These are phyloP conservation scores for Veloporphyrellus conicus DNA, from an alignment of 1,284 basidiomycete species.

Conservation along the genomic window DNA sequence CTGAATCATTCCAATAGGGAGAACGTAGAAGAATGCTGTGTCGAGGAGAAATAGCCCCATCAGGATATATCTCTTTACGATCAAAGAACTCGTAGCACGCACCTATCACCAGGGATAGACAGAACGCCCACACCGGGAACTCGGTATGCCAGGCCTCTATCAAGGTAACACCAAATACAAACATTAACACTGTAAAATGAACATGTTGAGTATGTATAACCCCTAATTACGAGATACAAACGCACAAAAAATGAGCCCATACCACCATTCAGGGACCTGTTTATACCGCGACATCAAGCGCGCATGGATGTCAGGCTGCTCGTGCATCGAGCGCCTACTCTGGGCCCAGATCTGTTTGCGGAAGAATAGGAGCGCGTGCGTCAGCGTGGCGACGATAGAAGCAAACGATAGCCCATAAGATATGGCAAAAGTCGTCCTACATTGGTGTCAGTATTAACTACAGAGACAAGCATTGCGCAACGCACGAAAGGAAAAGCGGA, in stretches of 20 bases:
- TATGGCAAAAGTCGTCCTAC: conserved; percentile 50
- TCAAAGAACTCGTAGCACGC: conserved; percentile 1
- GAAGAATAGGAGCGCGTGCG: conserved; percentile 67
- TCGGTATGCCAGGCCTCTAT: conserved; percentile 57
- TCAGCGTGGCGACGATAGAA: conserved; percentile 61
- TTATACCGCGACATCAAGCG: conserved; percentile 70
- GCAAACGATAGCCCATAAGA: conserved; percentile 72
- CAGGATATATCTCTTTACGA: neutral
- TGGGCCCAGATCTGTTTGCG: conserved; percentile 60
- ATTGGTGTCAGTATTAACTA: neutral
- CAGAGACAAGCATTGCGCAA: neutral
- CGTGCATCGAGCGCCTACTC: conserved; percentile 49
- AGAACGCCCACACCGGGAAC: conserved; percentile 54
- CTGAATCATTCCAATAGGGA: conserved; percentile 47
- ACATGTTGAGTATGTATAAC: neutral
- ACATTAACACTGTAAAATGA: conserved; percentile 37
- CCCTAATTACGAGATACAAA: neutral
- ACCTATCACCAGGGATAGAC: conserved; percentile 37
- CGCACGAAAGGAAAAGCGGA: conserved; percentile 74
- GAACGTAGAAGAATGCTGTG: conserved; percentile 44
- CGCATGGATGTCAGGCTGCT: conserved; percentile 73
- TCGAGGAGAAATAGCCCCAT: neutral
- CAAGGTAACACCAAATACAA: conserved; percentile 53
- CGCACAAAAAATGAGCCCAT: conserved; percentile 43
- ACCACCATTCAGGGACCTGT: conserved; percentile 74